These are phyloP conservation scores for Gastrolobium bilobum DNA, from an alignment of 306 rosid species.

Conservation along the genomic window DNA sequence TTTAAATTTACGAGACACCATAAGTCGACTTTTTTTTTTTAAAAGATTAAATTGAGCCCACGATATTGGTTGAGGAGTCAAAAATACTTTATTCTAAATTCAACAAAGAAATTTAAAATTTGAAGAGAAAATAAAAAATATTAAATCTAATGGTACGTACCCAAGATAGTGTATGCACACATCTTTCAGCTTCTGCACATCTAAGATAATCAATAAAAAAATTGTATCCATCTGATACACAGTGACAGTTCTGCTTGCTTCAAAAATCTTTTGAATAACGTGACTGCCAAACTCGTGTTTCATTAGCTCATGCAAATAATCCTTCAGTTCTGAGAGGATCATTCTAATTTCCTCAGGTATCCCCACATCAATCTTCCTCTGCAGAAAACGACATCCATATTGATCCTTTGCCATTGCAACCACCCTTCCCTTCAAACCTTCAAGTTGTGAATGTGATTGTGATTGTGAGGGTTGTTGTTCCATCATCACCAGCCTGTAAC, in stretches of 20 bases:
- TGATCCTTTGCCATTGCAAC: slow-evolving; percentile 35
- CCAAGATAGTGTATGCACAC: slow-evolving; percentile 53
- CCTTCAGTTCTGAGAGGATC: slow-evolving; percentile 27
- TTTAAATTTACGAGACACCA: too few species aligned
- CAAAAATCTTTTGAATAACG: slow-evolving; percentile 45
- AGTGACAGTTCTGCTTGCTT: neutral
- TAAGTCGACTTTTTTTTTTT: too few species aligned
- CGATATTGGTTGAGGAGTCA: too few species aligned
- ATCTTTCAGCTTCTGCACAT: neutral
- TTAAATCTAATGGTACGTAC: neutral
- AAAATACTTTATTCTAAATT: too few species aligned
- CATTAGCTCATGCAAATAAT: slow-evolving; percentile 37
- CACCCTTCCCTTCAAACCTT: neutral
- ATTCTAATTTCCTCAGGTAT: neutral
- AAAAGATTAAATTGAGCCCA: too few species aligned
- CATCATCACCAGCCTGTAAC: too few species aligned
- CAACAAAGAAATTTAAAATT: too few species aligned
- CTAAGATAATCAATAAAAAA: neutral
- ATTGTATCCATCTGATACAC: neutral
- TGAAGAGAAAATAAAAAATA: too few species aligned
- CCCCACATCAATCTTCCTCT: neutral
- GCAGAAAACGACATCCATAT: slow-evolving; percentile 10
- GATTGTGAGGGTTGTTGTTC: too few species aligned
- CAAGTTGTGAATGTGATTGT: too few species aligned
- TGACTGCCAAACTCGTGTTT: slow-evolving; percentile 22